Evolutionary conservation across 257 asterid species (phyloP).

Genomic region (Nicotiana tomentosiformis): DNA sequence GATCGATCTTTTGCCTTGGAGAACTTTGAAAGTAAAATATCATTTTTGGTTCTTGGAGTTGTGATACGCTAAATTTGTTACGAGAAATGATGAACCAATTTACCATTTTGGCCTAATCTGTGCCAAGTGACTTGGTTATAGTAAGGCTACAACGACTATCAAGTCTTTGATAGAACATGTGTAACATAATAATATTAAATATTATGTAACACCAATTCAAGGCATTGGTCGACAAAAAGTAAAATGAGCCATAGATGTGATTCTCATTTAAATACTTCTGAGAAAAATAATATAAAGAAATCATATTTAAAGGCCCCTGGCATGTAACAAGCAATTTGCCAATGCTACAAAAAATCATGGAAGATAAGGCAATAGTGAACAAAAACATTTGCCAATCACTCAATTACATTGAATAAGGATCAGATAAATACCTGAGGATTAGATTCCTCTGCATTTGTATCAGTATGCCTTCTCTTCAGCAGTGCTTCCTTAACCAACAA

Average conservation of each 20-base stretch:
- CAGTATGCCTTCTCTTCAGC: slow-evolving; percentile 29
- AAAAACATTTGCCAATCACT: not conserved
- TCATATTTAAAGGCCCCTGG: not conserved
- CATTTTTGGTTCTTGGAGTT: not conserved
- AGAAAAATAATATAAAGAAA: not conserved
- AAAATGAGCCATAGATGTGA: not conserved
- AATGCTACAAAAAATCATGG: not conserved
- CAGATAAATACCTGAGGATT: slow-evolving; percentile 37
- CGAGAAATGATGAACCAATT: not conserved
- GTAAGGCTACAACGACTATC: not conserved
- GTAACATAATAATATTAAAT: not conserved
- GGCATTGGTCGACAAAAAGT: not conserved
- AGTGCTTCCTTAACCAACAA: slow-evolving; percentile 46
- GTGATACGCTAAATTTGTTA: not conserved
- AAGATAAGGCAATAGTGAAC: not conserved
- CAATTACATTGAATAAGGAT: not conserved
- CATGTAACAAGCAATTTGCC: not conserved
- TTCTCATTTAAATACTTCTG: not conserved
- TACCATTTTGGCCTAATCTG: not conserved
- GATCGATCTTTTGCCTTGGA: too few relatives aligned
- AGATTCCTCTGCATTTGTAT: slow-evolving; percentile 30
- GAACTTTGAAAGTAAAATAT: not conserved
- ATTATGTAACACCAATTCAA: not conserved
- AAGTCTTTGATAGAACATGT: not conserved
- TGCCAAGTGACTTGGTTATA: not conserved